phyloP scores from a whole-genome alignment of 2,329 filamentous ascomycete genomes.

The Fusarium sp. region DNA sequence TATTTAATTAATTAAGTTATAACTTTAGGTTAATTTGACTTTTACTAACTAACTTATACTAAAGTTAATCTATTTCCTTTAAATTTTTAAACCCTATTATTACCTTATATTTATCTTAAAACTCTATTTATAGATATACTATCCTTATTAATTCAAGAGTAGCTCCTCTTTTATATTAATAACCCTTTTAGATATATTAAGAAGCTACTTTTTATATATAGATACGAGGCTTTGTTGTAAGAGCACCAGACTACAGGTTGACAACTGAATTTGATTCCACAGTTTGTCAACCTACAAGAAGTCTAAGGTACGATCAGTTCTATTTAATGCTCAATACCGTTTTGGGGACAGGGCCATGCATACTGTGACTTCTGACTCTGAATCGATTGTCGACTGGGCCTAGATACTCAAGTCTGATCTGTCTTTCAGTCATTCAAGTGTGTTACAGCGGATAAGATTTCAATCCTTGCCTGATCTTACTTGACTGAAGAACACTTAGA shows the following conservation, averaged over 20 bases:
- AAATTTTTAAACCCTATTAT: too few species aligned
- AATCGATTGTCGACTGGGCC: background rate
- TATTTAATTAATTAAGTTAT: too few species aligned
- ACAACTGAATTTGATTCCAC: background rate
- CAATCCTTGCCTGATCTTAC: background rate
- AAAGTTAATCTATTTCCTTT: too few species aligned
- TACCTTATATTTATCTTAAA: too few species aligned
- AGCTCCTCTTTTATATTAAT: too few species aligned
- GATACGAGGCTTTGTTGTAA: background rate
- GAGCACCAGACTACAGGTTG: accelerated
- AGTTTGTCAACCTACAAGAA: background rate
- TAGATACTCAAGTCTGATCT: background rate
- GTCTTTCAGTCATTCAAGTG: background rate
- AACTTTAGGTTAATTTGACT: too few species aligned
- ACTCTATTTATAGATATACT: too few species aligned
- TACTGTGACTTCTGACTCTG: background rate
- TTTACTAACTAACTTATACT: too few species aligned
- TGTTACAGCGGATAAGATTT: background rate
- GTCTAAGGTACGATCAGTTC: background rate
- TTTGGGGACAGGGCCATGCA: background rate
- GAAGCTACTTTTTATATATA: too few species aligned
- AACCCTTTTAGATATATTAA: too few species aligned
- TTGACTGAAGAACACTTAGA: background rate
- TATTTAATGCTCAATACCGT: background rate
- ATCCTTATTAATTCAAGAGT: too few species aligned